Conservation (phyloP, 108 stramenopile species). For the Schizochytrium sp. region DNA sequence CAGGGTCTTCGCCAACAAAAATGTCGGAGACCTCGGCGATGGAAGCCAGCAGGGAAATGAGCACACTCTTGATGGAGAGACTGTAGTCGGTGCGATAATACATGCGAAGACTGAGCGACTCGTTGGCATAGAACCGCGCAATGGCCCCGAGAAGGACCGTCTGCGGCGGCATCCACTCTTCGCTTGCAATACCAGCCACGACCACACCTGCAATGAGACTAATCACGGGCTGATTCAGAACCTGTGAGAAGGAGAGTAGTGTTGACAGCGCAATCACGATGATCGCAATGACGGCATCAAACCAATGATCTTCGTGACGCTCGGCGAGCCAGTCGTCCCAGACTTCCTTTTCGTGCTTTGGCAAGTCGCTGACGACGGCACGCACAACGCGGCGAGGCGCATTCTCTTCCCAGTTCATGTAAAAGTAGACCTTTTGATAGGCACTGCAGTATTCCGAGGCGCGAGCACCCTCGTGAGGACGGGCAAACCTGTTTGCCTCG, state of each 20-base stretch:
- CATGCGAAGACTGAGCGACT: not conserved
- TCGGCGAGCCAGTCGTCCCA: not conserved
- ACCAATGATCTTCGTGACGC: not conserved
- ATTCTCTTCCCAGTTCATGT: not conserved
- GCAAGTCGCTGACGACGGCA: not conserved
- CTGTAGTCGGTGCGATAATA: not conserved
- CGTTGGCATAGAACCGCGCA: not conserved
- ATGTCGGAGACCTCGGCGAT: not conserved
- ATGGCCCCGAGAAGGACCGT: not conserved
- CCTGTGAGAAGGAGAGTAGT: not conserved
- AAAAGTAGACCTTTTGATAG: conserved; percentile 15
- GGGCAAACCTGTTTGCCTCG: not conserved
- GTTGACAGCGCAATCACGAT: not conserved
- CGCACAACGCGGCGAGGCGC: not conserved
- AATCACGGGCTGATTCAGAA: not conserved
- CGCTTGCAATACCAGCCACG: not conserved
- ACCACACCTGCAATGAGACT: not conserved
- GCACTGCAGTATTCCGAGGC: not conserved
- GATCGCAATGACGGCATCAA: not conserved
- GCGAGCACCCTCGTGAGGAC: not conserved
- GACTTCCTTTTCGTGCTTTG: not conserved
- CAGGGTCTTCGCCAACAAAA: not conserved
- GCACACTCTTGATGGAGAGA: conserved; percentile 7
- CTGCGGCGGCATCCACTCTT: conserved; percentile 10
- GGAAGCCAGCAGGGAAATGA: not conserved